Evolutionary conservation across 257 asterid genomes (phyloP).

Genomic region (Solanum neorickii): DNA sequence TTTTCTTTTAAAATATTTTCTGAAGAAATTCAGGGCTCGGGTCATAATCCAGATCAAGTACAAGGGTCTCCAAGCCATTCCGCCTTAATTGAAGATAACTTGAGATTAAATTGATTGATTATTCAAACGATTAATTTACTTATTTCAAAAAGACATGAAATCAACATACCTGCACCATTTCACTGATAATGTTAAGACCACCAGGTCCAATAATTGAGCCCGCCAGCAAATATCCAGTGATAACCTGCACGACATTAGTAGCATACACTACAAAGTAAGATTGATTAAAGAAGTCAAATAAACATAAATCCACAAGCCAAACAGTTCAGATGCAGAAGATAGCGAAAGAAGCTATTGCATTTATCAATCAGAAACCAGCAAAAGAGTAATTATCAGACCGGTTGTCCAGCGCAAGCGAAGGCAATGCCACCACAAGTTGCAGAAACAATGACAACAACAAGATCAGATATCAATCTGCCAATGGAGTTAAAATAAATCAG

Average conservation of each 20-base stretch:
- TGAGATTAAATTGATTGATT: not conserved
- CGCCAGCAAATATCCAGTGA: conserved; percentile 78
- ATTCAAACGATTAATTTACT: not conserved
- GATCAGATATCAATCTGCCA: conserved; percentile 70
- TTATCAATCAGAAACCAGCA: not conserved
- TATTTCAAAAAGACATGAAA: not conserved
- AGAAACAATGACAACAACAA: conserved; percentile 76
- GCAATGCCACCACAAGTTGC: conserved; percentile 93
- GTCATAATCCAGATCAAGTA: not conserved
- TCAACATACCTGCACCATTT: conserved; percentile 72
- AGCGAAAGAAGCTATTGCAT: not conserved
- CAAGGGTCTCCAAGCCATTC: not conserved
- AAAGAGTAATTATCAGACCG: conserved; percentile 33
- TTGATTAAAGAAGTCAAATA: not conserved
- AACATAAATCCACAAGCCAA: not conserved
- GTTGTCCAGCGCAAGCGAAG: conserved; percentile 85
- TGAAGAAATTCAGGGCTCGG: not conserved
- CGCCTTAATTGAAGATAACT: not conserved
- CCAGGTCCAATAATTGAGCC: conserved; percentile 93
- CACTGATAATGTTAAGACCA: conserved; percentile 70
- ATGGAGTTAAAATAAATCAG: not conserved
- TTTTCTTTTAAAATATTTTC: not conserved
- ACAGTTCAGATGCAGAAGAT: conserved; percentile 1
- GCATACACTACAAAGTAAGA: not conserved
- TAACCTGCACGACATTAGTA: conserved; percentile 40